These are phyloP conservation scores for Lachancea nothofagi DNA, from an alignment of 805 yeast species.

Conservation along the genomic window DNA sequence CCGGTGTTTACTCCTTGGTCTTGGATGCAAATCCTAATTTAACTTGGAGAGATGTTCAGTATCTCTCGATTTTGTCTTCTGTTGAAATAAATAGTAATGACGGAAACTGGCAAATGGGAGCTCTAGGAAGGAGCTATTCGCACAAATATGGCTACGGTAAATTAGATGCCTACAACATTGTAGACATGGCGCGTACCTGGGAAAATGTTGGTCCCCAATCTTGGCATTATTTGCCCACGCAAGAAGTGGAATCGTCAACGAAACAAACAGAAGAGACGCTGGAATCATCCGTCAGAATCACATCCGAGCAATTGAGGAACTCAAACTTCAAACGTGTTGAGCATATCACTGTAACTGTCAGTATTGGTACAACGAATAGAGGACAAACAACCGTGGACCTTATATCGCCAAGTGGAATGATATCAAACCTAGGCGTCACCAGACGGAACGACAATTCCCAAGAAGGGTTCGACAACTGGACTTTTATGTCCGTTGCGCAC, in stretches of 20 bases:
- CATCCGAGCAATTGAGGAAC: conserved; percentile 42
- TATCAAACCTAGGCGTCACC: conserved; percentile 65
- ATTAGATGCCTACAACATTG: conserved; percentile 74
- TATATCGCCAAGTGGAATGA: conserved; percentile 68
- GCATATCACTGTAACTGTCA: conserved; percentile 78
- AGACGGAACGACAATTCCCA: conserved; percentile 53
- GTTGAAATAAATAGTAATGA: conserved; percentile 61
- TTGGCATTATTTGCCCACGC: conserved; percentile 55
- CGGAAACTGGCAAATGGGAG: conserved; percentile 68
- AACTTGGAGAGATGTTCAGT: conserved; percentile 95
- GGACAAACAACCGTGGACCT: conserved; percentile 66
- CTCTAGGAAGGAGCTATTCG: conserved; percentile 64
- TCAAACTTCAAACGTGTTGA: conserved; percentile 70
- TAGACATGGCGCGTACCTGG: conserved; percentile 69
- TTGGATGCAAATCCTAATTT: conserved; percentile 78
- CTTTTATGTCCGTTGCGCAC: conserved; percentile 95
- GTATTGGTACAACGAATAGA: conserved; percentile 56
- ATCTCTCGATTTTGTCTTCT: conserved; percentile 67
- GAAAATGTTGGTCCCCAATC: conserved; percentile 86
- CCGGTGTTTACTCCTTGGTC: conserved; percentile 86
- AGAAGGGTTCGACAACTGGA: conserved; percentile 74
- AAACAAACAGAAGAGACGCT: conserved; percentile 23
- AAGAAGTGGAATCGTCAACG: conserved; percentile 30
- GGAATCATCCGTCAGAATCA: conserved; percentile 41
- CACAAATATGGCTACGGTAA: conserved; percentile 91